Evolutionary conservation across 805 yeast genomes (phyloP), one percentile per base, ranked within the genome.

Genomic region (Gaillardinia entomophila): DNA sequence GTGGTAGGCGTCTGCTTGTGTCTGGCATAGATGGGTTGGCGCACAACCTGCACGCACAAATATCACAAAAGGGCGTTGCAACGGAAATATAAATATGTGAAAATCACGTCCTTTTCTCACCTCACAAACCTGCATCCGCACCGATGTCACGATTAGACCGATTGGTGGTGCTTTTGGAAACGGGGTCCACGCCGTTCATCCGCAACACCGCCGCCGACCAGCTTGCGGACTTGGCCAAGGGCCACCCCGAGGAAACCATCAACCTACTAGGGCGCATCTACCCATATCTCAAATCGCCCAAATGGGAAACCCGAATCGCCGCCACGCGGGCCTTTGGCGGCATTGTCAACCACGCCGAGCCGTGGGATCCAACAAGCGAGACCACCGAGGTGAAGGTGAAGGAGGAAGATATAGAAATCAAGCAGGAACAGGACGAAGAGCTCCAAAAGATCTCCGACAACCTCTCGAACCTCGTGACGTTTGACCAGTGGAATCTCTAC

Each of bases 171-270:
- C 44, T 76, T 26, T 65, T 92, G 43, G 98, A 94, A 60, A 86
- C 97, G 1, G 98, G 98, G 8, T 86, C 96, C 10, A 87, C 97
- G 4, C 85, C 85, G 25, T 83, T 87, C 53, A 92, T 92, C 27
- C 74, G 97, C 43, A 87, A 86, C 51, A 86, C 96, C 7, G 99
- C 98, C 1, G 97, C 97, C 2, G 96, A 90, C 50, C 99, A 92
- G 60, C 68, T 92, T 43, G 86, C 96, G 4, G 97, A 90, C 45
- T 70, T 94, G 24, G 97, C 96, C 17, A 83, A 83, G 55, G 82
- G 83, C 27, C 97, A 92, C 50, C 96, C 97, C 0, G 97, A 90
- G 50, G 97, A 92, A 48, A 76, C 85, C 14, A 68, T 87, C 33
- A 82, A 82, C 36, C 62, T 92, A 26, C 62, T 92, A 22, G 86